These are phyloP conservation scores for Fusarium zealandicum DNA, from an alignment of 2,329 filamentous ascomycete genomes.

Conservation along the genomic window DNA sequence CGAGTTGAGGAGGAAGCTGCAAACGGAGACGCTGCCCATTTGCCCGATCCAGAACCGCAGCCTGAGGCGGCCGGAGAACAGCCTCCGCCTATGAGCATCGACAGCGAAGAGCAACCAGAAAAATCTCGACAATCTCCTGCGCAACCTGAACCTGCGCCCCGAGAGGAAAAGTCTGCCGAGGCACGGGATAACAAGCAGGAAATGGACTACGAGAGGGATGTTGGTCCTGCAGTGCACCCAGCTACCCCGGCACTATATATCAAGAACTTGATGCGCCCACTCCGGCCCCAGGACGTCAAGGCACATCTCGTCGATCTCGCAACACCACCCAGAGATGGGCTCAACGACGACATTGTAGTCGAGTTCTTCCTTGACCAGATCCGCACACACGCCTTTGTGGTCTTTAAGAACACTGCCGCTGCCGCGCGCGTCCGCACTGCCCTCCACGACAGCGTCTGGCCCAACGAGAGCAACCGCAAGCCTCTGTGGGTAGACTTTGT, in stretches of 20 bases:
- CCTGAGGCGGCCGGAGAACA: conserved; percentile 10
- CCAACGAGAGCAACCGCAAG: conserved; percentile 84
- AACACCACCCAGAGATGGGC: conserved; percentile 59
- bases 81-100: conserved; percentile 21
- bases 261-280: conserved; percentile 85
- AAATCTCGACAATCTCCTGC: conserved; percentile 1
- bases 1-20: conserved; percentile 49
- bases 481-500: conserved; percentile 89
- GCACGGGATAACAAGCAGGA: conserved; percentile 31
- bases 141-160: neutral
- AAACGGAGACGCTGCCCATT: conserved; percentile 16
- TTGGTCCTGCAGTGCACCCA: conserved; percentile 69
- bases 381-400: conserved; percentile 85
- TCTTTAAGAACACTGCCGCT: conserved; percentile 71
- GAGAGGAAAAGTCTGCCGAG: conserved; percentile 2
- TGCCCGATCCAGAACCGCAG: conserved; percentile 23
- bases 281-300: conserved; percentile 72
- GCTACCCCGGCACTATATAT: conserved; percentile 86
- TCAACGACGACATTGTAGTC: conserved; percentile 62
- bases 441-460: conserved; percentile 84
- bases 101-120: conserved; percentile 14
- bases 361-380: conserved; percentile 84
- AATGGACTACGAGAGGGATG: conserved; percentile 47
- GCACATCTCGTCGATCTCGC: conserved; percentile 75
- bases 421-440: conserved; percentile 79